Base-by-base conservation (phyloP, 306 rosid species). In the Calophaca sinica region DNA sequence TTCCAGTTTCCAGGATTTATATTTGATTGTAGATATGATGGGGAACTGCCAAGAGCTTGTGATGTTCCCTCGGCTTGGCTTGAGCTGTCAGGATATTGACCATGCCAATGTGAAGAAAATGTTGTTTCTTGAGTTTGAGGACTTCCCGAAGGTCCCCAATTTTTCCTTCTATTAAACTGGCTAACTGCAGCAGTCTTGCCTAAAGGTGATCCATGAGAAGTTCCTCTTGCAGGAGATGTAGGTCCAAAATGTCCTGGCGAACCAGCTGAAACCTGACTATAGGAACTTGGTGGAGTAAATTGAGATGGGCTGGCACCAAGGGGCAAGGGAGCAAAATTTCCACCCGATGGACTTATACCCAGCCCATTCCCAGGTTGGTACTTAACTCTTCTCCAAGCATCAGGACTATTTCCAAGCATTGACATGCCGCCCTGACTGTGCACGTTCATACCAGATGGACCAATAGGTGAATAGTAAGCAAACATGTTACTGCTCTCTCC, bases 271-370 rank as follows among this genome's bases (percentile, higher is more conserved):
- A 94, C 87, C 87, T 94, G 99, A 84, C 88, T 52, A 36, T 86
- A 92, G 62, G 93, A 85, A 84, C 83, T 86, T 26, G 99, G 99
- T 39, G 99, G 99, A 74, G 99, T 96, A 77, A 86, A 92, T 63
- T 96, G 99, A 38, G 99, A 96, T 7, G 99, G 99, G 82, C 99
- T 96, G 61, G 93, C 90, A 79, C 99, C 99, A 36, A 96, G 92
- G 64, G 98, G 99, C 62, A 96, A 82, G n/a, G 97, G 92, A 28
- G 98, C 89, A 61, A 96, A 96, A 82, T 80, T 91, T 83, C 93
- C 97, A 36, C 97, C 87, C 5, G 99, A 90, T 38, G 98, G 99
- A 72, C 98, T 92, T 57, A 84, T 66, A 78, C 99, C 99, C 74
- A 89, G 86, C 45, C 93, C 97, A 84, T 84, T 92, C 57, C 92